Evolutionary conservation across 129 eudicot species (phyloP).

Genomic region (Pittosporum tobira): DNA sequence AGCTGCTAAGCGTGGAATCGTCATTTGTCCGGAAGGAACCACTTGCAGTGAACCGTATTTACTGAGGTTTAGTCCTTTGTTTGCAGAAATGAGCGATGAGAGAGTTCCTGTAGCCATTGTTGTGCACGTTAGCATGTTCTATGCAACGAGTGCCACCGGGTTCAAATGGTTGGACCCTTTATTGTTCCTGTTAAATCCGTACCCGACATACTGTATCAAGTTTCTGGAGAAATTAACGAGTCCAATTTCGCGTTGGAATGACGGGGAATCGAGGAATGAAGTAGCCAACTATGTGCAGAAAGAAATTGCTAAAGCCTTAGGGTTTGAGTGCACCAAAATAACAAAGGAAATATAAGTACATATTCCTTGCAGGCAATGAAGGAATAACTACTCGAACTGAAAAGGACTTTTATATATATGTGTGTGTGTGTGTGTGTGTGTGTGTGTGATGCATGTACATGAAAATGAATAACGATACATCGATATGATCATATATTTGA

Average conservation of each 20-base stretch:
- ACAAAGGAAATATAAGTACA: constrained; percentile 65
- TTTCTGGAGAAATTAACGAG: too few relatives aligned
- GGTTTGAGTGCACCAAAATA: constrained; percentile 47
- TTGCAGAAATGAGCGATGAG: constrained; percentile 41
- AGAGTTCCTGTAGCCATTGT: constrained; percentile 52
- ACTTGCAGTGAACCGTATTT: constrained; percentile 81
- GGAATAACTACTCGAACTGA: too few relatives aligned
- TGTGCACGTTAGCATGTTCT: constrained; percentile 34
- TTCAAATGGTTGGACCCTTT: constrained; percentile 46
- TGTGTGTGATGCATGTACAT: too few relatives aligned
- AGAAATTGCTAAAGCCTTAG: constrained; percentile 34
- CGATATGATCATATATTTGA: too few relatives aligned
- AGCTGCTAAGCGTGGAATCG: constrained; percentile 48
- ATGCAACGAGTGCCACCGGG: constrained; percentile 65
- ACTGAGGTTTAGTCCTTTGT: constrained; percentile 61
- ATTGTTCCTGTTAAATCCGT: constrained; percentile 50
- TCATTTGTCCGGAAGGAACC: constrained; percentile 84
- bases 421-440: not conserved
- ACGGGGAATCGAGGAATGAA: constrained; percentile 27
- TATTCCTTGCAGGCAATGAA: constrained; percentile 51
- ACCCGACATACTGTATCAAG: too few relatives aligned
- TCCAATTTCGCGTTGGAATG: constrained; percentile 27
- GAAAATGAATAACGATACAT: too few relatives aligned
- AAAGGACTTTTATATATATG: too few relatives aligned
- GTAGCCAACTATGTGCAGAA: constrained; percentile 48